These are phyloP conservation scores for Blastocystis sp. DNA, from an alignment of 352 stramenopile species.

Conservation along the genomic window DNA sequence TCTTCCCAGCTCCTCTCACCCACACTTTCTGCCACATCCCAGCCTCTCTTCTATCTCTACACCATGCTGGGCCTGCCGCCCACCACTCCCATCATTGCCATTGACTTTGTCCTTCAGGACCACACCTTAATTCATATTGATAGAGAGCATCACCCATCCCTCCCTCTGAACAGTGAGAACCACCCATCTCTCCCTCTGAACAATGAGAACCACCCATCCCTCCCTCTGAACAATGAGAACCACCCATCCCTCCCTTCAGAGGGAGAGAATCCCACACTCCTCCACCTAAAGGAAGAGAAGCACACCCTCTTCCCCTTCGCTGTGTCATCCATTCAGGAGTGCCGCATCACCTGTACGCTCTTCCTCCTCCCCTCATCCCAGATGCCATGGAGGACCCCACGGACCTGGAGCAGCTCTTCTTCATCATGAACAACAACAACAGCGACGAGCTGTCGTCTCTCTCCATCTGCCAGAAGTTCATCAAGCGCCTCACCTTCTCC, in stretches of 20 bases:
- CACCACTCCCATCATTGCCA: background rate
- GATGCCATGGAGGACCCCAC: background rate
- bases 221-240: too few species aligned
- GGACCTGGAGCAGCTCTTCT: background rate
- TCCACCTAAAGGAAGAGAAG: background rate
- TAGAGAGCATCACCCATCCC: too few species aligned
- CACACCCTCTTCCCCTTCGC: background rate
- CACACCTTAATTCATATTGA: too few species aligned
- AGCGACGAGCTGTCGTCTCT: background rate
- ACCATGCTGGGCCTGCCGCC: background rate
- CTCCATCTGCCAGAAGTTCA: constrained; percentile 1
- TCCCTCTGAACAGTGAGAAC: too few species aligned
- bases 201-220: too few species aligned
- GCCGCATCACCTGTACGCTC: background rate
- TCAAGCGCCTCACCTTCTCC: constrained; percentile 1
- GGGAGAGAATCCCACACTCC: background rate
- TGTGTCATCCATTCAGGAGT: background rate
- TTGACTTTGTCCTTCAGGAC: background rate
- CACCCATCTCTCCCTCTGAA: too few species aligned
- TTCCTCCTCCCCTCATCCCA: background rate
- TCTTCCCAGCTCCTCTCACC: background rate
- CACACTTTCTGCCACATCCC: too few species aligned
- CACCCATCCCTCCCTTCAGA: background rate
- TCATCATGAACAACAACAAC: constrained; percentile 16
- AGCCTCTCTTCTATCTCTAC: background rate